phyloP scores from a whole-genome alignment of 73 alveolate genomes.

The Paramecium primaurelia region DNA sequence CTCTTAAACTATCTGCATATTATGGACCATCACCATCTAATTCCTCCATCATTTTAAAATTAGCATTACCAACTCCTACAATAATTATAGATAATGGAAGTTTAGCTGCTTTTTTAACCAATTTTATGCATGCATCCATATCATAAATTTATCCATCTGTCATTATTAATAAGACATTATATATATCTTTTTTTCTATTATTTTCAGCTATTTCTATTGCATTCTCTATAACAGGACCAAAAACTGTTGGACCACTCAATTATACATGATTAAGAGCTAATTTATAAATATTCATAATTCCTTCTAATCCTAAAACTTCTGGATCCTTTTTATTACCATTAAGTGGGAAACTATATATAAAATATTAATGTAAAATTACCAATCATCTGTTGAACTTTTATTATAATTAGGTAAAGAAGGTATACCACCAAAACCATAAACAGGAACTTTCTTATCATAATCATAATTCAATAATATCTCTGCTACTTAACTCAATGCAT shows the following conservation, averaged over 20 bases:
- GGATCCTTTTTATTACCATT: constrained; percentile 78
- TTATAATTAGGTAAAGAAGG: constrained; percentile 57
- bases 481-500: constrained; percentile 82
- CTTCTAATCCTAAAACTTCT: constrained; percentile 72
- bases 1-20: constrained; percentile 78
- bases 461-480: constrained; percentile 83
- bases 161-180: constrained; percentile 73
- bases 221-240: background rate
- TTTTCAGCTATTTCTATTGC: background rate
- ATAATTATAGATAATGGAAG: constrained; percentile 86
- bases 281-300: constrained; percentile 72
- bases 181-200: background rate
- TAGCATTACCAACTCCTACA: constrained; percentile 83
- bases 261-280: constrained; percentile 48
- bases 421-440: constrained; percentile 96
- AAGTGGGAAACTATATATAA: constrained; percentile 86
- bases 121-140: constrained; percentile 75
- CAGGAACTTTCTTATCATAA: constrained; percentile 84
- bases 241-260: constrained; percentile 76
- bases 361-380: background rate
- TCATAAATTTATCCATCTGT: constrained; percentile 95
- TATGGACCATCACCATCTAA: constrained; percentile 88
- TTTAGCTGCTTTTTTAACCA: constrained; percentile 75
- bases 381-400: background rate
- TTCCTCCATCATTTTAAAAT: constrained; percentile 68